phyloP scores from a whole-genome alignment of 2,329 filamentous ascomycete species.

The Drechslerella dactyloides region DNA sequence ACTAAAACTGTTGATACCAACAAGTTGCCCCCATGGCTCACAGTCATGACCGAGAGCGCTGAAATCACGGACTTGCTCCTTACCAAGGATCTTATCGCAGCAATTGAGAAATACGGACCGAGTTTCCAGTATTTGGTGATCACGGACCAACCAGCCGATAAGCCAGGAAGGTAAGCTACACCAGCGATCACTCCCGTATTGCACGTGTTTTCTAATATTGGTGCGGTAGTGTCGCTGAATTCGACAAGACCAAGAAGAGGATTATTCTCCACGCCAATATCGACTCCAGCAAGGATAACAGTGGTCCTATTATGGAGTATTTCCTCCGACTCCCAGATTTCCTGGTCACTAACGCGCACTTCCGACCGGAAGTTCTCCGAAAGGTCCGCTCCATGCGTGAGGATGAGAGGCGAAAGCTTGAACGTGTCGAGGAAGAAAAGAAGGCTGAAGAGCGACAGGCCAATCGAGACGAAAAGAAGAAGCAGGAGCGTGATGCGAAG shows the following conservation, averaged over 20 bases:
- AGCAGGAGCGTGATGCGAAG: constrained; percentile 86
- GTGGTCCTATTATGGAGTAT: constrained; percentile 77
- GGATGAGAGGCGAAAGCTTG: constrained; percentile 77
- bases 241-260: constrained; percentile 43
- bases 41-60: constrained; percentile 94
- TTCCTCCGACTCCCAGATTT: constrained; percentile 85
- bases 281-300: constrained; percentile 58
- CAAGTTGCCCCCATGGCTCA: constrained; percentile 87
- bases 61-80: constrained; percentile 89
- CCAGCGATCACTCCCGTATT: background rate
- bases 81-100: constrained; percentile 76
- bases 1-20: constrained; percentile 90
- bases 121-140: constrained; percentile 89
- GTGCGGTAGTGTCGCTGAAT: constrained; percentile 62
- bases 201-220: constrained; percentile 57
- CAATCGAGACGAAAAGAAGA: constrained; percentile 77
- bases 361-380: constrained; percentile 86
- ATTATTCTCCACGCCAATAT: constrained; percentile 41
- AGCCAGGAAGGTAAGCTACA: constrained; percentile 75
- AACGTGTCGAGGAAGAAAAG: constrained; percentile 77
- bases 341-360: constrained; percentile 77
- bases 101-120: constrained; percentile 72
- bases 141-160: constrained; percentile 85
- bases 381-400: constrained; percentile 83
- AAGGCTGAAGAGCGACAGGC: constrained; percentile 78